Conservation (phyloP, 352 stramenopile genomes). For the Phytophthora fragariaefolia region DNA sequence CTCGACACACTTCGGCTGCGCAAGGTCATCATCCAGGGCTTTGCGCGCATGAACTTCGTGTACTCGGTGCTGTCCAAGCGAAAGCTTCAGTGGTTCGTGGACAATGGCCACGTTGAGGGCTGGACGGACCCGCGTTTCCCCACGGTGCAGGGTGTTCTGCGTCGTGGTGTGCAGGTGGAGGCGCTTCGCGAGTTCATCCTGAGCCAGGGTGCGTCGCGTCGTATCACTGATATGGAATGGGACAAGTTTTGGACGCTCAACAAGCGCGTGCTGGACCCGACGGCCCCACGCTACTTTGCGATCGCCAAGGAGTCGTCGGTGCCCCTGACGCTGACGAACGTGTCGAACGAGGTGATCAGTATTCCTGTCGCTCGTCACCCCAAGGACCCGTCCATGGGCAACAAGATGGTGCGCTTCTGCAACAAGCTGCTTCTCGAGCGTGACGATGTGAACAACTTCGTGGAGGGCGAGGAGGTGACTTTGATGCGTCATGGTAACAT, state of each 20-base stretch:
- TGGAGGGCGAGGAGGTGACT: conserved; percentile 96
- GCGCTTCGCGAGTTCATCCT: conserved; percentile 98
- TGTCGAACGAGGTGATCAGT: conserved; percentile 63
- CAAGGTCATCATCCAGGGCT: conserved; percentile 93
- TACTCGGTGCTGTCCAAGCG: conserved; percentile 99
- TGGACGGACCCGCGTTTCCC: conserved; percentile 99
- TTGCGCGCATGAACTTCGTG: conserved; percentile 99
- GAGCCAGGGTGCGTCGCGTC: conserved; percentile 95
- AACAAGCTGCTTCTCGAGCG: conserved; percentile 94
- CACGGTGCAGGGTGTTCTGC: conserved; percentile 97
- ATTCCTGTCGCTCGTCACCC: conserved; percentile 77
- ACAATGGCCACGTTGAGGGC: conserved; percentile 95
- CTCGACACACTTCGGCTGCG: conserved; percentile 86
- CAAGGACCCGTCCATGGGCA: conserved; percentile 80
- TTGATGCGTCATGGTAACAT: conserved; percentile 97
- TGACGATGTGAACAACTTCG: conserved; percentile 94
- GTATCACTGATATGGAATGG: conserved; percentile 99
- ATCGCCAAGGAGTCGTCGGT: conserved; percentile 92
- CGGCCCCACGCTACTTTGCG: conserved; percentile 96
- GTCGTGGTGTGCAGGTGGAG: conserved; percentile 95
- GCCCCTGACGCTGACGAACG: conserved; percentile 88
- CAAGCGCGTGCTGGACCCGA: conserved; percentile 98
- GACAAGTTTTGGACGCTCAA: conserved; percentile 99
- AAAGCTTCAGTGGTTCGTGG: conserved; percentile 99
- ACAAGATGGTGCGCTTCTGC: conserved; percentile 90